Conservation (phyloP, 805 yeast genomes). For the Candida namnaoensis region DNA sequence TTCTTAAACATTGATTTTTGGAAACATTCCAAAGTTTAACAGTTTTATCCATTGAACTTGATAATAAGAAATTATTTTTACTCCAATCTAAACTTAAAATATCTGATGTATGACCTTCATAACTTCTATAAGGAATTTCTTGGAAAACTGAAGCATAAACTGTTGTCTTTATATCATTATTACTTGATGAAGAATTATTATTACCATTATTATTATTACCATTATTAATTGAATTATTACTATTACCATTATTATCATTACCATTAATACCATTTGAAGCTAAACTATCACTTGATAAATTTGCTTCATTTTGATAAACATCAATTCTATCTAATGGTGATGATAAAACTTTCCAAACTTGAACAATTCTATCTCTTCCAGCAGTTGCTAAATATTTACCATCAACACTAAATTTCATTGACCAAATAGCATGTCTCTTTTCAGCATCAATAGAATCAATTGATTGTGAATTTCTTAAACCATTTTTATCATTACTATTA, state of each 20-base stretch:
- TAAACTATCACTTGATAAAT: not conserved
- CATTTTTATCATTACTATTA: constrained; percentile 2
- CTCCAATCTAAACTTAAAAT: constrained; percentile 83
- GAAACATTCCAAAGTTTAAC: constrained; percentile 83
- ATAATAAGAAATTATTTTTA: constrained; percentile 67
- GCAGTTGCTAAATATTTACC: constrained; percentile 83
- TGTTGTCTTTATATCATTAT: constrained; percentile 4
- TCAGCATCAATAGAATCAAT: not conserved
- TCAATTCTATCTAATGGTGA: constrained; percentile 62
- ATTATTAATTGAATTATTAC: no score
- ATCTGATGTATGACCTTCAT: constrained; percentile 61
- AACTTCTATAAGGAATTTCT: constrained; percentile 49
- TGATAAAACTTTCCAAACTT: constrained; percentile 74
- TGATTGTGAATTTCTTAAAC: no score
- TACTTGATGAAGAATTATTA: no score
- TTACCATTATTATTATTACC: no score
- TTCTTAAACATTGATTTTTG: constrained; percentile 48
- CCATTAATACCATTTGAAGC: no score
- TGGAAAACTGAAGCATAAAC: constrained; percentile 74
- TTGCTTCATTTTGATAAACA: no score
- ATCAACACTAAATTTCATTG: constrained; percentile 64
- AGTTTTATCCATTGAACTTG: constrained; percentile 81
- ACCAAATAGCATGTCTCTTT: constrained; percentile 48
- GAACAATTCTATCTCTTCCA: constrained; percentile 62
- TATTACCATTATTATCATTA: no score